A percentile compares a stretch with the other conserved stretches of the same genome.
phyloP scores from a whole-genome alignment of 257 asterid species.

The Hygrophila difformis region DNA sequence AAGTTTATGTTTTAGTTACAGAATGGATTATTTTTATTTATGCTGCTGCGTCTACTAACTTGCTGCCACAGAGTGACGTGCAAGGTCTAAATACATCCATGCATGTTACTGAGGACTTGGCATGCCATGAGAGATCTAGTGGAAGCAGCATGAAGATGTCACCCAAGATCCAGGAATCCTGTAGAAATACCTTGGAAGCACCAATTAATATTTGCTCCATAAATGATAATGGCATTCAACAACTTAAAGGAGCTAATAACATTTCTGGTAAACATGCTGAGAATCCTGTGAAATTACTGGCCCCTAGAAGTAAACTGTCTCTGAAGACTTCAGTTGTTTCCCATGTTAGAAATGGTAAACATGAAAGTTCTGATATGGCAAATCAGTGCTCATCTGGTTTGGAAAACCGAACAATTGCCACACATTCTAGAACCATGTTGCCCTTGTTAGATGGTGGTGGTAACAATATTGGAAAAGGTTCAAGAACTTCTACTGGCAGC shows the following conservation, averaged over 20 bases:
- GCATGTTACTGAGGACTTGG: conserved; percentile 14
- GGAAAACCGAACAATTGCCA: too few relatives aligned
- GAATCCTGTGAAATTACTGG: conserved; percentile 15
- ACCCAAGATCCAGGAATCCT: conserved; percentile 30
- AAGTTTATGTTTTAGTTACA: neutral
- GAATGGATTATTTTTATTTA: too few relatives aligned
- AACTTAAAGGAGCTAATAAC: conserved; percentile 22
- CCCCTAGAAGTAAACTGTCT: conserved; percentile 26
- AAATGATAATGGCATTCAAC: conserved; percentile 19
- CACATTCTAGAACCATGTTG: too few relatives aligned
- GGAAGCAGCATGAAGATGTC: conserved; percentile 6
- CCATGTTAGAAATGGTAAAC: conserved; percentile 18
- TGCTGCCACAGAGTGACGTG: conserved; percentile 16
- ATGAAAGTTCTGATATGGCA: too few relatives aligned
- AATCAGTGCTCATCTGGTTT: too few relatives aligned
- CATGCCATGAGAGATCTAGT: conserved; percentile 11
- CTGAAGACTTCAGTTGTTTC: conserved; percentile 28
- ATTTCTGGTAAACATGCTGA: conserved; percentile 10
- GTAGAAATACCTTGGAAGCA: conserved; percentile 16
- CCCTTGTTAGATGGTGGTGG: neutral
- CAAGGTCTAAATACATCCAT: conserved; percentile 27
- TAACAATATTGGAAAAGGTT: conserved; percentile 13
- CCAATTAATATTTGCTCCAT: conserved; percentile 10
- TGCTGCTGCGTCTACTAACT: neutral
- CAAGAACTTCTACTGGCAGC: conserved; percentile 1